These are phyloP conservation scores for Cylindrotheca fusiformis DNA, from an alignment of 108 stramenopile genomes.

Conservation along the genomic window DNA sequence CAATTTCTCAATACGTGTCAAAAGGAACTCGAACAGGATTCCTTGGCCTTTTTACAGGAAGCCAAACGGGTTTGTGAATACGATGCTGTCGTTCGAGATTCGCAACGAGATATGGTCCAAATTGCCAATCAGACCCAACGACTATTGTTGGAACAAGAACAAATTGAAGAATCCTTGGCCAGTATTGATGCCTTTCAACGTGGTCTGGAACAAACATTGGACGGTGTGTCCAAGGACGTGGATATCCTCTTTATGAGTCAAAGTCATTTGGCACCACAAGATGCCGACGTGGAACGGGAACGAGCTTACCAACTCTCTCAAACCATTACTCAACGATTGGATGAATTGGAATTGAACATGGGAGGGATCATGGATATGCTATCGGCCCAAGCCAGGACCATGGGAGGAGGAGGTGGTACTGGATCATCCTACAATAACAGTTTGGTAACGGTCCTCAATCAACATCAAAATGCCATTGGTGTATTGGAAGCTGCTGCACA, in stretches of 20 bases:
- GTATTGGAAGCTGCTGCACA: conserved; percentile 59
- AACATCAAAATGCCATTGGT: conserved; percentile 67
- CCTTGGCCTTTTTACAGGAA: conserved; percentile 58
- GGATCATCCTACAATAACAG: too few species aligned
- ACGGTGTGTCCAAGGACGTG: conserved; percentile 60
- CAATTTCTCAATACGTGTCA: conserved; percentile 80
- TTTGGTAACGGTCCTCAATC: conserved; percentile 57
- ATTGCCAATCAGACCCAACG: conserved; percentile 53
- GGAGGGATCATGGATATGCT: conserved; percentile 41
- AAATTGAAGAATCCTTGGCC: conserved; percentile 50
- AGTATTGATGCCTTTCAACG: conserved; percentile 66
- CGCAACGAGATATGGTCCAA: conserved; percentile 54
- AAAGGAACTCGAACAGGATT: conserved; percentile 70
- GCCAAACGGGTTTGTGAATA: conserved; percentile 80
- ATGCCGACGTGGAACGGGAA: conserved; percentile 78
- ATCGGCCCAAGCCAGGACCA: conserved; percentile 39
- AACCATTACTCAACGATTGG: conserved; percentile 48
- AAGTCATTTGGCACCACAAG: conserved; percentile 45
- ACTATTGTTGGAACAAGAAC: conserved; percentile 59
- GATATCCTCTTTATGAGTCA: conserved; percentile 71
- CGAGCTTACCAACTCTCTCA: conserved; percentile 56
- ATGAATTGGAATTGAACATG: conserved; percentile 39
- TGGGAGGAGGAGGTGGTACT: neutral
- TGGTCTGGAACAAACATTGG: conserved; percentile 55
- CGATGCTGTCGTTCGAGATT: conserved; percentile 73